Evolutionary conservation across 2,329 filamentous ascomycete genomes (phyloP), one percentile per base, ranked within the genome.

Genomic region (Colletotrichum melonis): DNA sequence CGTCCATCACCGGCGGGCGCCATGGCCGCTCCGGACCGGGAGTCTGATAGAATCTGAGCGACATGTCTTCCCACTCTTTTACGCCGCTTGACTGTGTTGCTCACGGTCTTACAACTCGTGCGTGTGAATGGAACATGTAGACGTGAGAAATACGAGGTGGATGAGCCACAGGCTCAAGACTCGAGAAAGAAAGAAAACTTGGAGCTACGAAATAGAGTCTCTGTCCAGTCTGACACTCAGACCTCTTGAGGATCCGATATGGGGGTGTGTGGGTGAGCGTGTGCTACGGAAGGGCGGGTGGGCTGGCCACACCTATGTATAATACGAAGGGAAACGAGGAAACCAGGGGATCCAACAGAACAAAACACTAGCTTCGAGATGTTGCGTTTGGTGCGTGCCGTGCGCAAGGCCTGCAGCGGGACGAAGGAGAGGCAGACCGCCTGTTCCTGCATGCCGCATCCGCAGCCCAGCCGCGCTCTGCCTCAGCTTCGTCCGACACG

Each of bases 31-130:
- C 69, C 28, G 72, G 73, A 35, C 74, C 71, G 22, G 71, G 66
- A 35, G 60, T 70, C 30, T 59, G 72, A 69, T 75, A 75, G 58
- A 75, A 74, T 19, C 63, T 75, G 54, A 75, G 69, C 24, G 74
- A 75, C 74, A 75, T 75, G 42, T 22, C 54, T 62, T 32, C 14
- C 58, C 56, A 42, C 58, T 35, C 28, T 63, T 35, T n/a, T 63
- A 35, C 52, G 28, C 59, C 54, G 38, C 35, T 32, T 38, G 28
- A 42, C 5, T 52, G 11, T n/a, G n/a, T 32, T 7, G 26, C 14
- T 67, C 52, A 38, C 30, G 24, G 35, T 24, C 30, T 35, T 5
- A 60, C 24, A 16, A 24, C 32, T 57, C 26, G 26, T 46, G 55
- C 26, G 57, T 46, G 28, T 26, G 64, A 22, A 28, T 63, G 26